A percentile compares a stretch with the other conserved stretches of the same genome.
These are phyloP conservation scores for Aspergillus persii DNA, from an alignment of 2,329 filamentous ascomycete genomes.

Conservation along the genomic window DNA sequence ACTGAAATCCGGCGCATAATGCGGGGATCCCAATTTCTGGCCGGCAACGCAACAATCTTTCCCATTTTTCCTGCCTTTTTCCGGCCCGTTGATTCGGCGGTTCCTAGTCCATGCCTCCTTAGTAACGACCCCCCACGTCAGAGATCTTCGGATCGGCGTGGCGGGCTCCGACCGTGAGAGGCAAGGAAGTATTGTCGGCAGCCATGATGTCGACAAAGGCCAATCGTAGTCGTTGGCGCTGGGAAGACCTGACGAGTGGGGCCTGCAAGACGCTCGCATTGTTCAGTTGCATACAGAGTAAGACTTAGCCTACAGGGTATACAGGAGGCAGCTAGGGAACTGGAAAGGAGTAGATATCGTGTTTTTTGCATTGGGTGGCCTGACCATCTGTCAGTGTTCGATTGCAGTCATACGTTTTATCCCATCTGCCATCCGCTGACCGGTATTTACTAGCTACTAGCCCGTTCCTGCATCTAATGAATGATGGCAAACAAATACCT, in stretches of 20 bases:
- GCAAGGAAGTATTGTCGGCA: neutral
- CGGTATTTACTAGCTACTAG: neutral
- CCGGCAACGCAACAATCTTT: neutral
- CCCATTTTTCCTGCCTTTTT: neutral
- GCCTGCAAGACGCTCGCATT: neutral
- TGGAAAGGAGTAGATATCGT: neutral
- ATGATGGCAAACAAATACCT: neutral
- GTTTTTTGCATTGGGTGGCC: neutral
- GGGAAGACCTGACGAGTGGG: neutral
- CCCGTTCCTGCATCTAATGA: neutral
- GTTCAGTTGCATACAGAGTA: neutral
- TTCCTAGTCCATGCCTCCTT: neutral
- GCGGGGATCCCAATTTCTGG: slow-evolving; percentile 6
- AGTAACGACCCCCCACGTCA: slow-evolving; percentile 22
- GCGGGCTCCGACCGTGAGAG: slow-evolving; percentile 2
- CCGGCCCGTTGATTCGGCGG: slow-evolving; percentile 2
- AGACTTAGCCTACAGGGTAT: too few relatives aligned
- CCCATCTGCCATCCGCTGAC: neutral
- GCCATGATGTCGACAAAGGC: neutral
- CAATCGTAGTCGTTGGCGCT: neutral
- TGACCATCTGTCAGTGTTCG: neutral
- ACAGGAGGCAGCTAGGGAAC: neutral
- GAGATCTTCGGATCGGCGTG: slow-evolving; percentile 28
- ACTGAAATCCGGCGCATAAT: slow-evolving; percentile 1
- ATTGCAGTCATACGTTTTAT: neutral